A percentile compares a stretch with the other conserved stretches of the same genome.
These are phyloP conservation scores for Colletotrichum musae DNA, from an alignment of 2,329 filamentous ascomycete species.

Conservation along the genomic window DNA sequence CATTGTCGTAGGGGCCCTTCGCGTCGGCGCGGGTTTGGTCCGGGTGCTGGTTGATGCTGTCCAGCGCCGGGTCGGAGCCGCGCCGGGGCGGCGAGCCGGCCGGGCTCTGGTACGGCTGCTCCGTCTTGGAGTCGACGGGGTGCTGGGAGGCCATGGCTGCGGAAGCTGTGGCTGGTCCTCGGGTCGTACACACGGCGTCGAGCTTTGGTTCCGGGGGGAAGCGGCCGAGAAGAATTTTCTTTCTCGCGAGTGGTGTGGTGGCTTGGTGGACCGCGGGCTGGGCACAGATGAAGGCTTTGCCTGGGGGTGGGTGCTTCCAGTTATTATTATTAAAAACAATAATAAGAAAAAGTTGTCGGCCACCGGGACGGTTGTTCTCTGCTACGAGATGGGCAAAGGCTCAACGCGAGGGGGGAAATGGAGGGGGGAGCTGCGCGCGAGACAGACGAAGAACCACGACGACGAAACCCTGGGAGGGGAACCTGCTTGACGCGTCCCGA, in stretches of 20 bases:
- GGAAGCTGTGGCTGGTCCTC: not conserved
- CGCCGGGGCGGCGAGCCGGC: constrained; percentile 43
- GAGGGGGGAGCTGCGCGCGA: constrained; percentile 31
- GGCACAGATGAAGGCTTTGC: constrained; percentile 26
- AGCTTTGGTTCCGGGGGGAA: not conserved
- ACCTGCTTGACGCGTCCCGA: constrained; percentile 7
- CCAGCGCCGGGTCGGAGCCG: constrained; percentile 52
- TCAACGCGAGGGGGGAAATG: constrained; percentile 1
- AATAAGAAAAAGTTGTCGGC: not conserved
- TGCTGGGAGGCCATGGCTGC: constrained; percentile 36
- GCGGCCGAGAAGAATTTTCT: constrained; percentile 3
- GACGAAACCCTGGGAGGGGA: not conserved
- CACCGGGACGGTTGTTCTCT: constrained; percentile 16
- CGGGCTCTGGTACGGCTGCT: constrained; percentile 23
- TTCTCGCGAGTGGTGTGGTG: constrained; percentile 2
- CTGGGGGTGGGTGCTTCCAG: not conserved
- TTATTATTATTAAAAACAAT: not conserved
- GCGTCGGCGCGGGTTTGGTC: constrained; percentile 56
- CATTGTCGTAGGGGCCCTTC: constrained; percentile 56
- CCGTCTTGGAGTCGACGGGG: constrained; percentile 33
- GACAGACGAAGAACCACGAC: constrained; percentile 29
- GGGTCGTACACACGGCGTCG: not conserved
- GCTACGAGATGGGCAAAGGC: constrained; percentile 6
- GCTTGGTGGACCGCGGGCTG: constrained; percentile 21
- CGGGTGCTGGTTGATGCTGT: constrained; percentile 58